Evolutionary conservation across 805 yeast genomes (phyloP).

Genomic region (Saccharomyces jurei): DNA sequence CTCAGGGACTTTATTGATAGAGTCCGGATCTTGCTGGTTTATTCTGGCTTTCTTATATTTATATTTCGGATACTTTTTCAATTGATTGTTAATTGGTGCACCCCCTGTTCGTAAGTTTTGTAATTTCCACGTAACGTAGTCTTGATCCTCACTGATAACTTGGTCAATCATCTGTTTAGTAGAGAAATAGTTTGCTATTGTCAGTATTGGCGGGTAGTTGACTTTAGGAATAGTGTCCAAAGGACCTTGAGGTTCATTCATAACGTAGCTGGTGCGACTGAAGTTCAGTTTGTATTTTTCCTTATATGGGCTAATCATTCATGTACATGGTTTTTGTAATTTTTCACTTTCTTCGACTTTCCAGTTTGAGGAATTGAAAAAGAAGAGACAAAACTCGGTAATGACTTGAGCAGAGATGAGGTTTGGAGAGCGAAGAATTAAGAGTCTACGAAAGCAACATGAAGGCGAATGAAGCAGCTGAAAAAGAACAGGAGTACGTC

Average conservation of each 20-base stretch:
- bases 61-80: background rate
- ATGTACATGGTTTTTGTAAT: background rate
- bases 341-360: background rate
- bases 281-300: background rate
- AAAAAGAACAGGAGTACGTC: constrained; percentile 68
- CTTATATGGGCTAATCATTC: background rate
- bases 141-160: constrained; percentile 29
- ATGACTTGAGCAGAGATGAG: background rate
- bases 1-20: constrained; percentile 21
- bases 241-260: constrained; percentile 28
- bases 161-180: constrained; percentile 29
- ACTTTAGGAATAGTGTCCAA: constrained; percentile 23
- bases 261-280: background rate
- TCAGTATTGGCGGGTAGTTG: constrained; percentile 24
- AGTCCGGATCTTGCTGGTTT: constrained; percentile 2
- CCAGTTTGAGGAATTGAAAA: background rate
- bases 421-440: background rate
- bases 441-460: background rate
- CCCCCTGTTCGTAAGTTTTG: constrained; percentile 28
- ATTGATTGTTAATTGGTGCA: constrained; percentile 3
- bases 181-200: constrained; percentile 23
- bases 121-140: constrained; percentile 28
- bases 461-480: constrained; percentile 33
- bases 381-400: background rate
- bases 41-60: background rate